Evolutionary conservation across 495 filamentous ascomycete genomes (phyloP), one percentile per base, ranked within the genome.

Genomic region (Hypoxylon fragiforme): DNA sequence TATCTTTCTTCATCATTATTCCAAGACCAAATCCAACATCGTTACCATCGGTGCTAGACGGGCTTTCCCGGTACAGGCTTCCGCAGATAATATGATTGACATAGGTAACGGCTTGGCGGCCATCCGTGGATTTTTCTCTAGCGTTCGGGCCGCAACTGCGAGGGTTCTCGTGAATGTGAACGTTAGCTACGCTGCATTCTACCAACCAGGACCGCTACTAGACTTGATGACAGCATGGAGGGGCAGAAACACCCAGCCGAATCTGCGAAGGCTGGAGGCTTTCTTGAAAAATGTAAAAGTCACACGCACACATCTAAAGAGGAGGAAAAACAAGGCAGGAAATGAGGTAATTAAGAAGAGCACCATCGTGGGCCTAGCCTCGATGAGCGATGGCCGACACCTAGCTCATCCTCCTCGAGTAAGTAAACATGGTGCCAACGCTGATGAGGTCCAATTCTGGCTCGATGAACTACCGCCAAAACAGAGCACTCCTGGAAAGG

Each of bases 71-170:
- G 28, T 61, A 16, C 39, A 61, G 30, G 39, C n/a, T n/a, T n/a
- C n/a, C n/a, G n/a, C n/a, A n/a, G n/a, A 54, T 32, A 20, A 13
- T 39, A 42, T n/a, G 46, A 26, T 44, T 32, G 5, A 46, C n/a
- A 64, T 75, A 7, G 73, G 72, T 8, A 66, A 60, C 28, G 79
- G 78, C 7, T 69, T 85, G 0, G 69, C 72, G 12, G 80, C 76
- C 0, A 57, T 81, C 1, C 70, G 81, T 37, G 82, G 83, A 0
- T 85, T 73, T 58, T 84, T 80, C 59, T 63, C 77, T 13, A 85
- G 81, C 65, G 77, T 81, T n/a, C 77, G 82, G 30, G 70, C 75
- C 3, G 80, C 80, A 2, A 83, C 82, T 6, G 71, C 74, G n/a
- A 74, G 82, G 7, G 44, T 82, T 3, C 64, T 83, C 4, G 66